These are phyloP conservation scores for Geranomyces variabilis DNA, from an alignment of 192 early-diverging fungal species.

Conservation along the genomic window DNA sequence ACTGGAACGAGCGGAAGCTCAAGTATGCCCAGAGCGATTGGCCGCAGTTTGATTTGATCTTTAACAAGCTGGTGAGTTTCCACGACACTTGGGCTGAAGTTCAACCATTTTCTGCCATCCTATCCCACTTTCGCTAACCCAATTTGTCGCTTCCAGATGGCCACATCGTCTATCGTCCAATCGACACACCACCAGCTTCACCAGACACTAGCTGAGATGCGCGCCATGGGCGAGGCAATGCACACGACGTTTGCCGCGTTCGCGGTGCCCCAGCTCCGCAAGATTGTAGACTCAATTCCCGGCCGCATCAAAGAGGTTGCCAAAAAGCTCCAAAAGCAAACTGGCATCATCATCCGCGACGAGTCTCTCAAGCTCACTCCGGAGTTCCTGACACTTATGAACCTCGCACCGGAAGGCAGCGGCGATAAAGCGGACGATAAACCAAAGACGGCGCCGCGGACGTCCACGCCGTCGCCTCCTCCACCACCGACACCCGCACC, in stretches of 20 bases:
- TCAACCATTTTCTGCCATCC: neutral
- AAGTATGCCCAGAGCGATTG: conserved; percentile 50
- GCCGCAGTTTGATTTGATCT: conserved; percentile 53
- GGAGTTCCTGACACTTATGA: conserved; percentile 47
- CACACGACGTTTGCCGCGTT: conserved; percentile 41
- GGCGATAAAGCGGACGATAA: conserved; percentile 10
- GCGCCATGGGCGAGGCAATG: conserved; percentile 51
- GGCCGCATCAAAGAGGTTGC: conserved; percentile 48
- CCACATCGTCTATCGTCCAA: conserved; percentile 36
- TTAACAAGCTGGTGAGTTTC: conserved; percentile 42
- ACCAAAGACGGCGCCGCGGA: neutral
- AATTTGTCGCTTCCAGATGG: neutral
- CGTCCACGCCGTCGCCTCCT: neutral
- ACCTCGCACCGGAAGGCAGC: conserved; percentile 25
- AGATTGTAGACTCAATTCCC: conserved; percentile 50
- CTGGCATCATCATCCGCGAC: conserved; percentile 57
- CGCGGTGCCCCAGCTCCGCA: conserved; percentile 40
- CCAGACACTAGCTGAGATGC: conserved; percentile 52
- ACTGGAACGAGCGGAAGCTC: conserved; percentile 46
- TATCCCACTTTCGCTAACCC: neutral
- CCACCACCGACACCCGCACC: neutral
- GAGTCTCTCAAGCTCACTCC: conserved; percentile 52
- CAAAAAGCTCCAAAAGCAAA: conserved; percentile 42
- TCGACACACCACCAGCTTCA: conserved; percentile 41
- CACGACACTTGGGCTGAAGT: neutral